Base-by-base conservation (phyloP, 148 eudicot species). In the Vaccinium corymbosum region DNA sequence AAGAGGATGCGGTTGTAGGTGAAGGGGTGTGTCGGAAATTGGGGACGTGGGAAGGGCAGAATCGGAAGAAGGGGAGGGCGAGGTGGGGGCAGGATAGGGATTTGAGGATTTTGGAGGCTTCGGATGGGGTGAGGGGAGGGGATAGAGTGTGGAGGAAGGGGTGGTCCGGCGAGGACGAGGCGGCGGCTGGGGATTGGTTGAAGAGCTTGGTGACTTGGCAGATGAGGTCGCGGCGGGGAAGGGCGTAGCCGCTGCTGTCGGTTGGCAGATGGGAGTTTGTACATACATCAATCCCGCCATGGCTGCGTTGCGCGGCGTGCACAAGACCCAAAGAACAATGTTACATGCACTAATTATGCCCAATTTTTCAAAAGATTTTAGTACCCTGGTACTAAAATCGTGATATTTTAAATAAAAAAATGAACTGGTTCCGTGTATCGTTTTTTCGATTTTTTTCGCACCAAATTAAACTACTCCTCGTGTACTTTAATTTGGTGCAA, bases 181-280 rank as follows among this genome's bases (percentile, higher is more conserved):
- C 46, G 82, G 89, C 42, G 32, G 87, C 50, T 6, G 80, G 81
- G 59, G 92, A 83, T 50, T 88, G 87, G 12, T 8, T 7, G 32
- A 93, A 92, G 85, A 94, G 87, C 35, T 89, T 87, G 80, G 87
- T 50, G 88, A 89, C 86, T 79, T 90, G 88, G 91, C 95, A 93
- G 82, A 93, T 90, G 78, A 95, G 90, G 88, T 92, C 92, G 38
- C 89, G 98, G 87, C 98, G 98, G 51, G 98, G 98, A 56, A 95
- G 89, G 1, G 91, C 85, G 90, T 89, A 90, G 89, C 95, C 97
- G 8, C 27, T 92, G 88, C 72, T 32, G 92, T 94, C 96, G 88
- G 86, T 81, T 55, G 89, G 91, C 84, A 82, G 86, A 29, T 29
- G 32, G 32, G 32, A 29, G 32, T 29, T 29, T 29, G 32, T 29